Conservation (phyloP, 495 filamentous ascomycete species). For the Aspergillus affinis region DNA sequence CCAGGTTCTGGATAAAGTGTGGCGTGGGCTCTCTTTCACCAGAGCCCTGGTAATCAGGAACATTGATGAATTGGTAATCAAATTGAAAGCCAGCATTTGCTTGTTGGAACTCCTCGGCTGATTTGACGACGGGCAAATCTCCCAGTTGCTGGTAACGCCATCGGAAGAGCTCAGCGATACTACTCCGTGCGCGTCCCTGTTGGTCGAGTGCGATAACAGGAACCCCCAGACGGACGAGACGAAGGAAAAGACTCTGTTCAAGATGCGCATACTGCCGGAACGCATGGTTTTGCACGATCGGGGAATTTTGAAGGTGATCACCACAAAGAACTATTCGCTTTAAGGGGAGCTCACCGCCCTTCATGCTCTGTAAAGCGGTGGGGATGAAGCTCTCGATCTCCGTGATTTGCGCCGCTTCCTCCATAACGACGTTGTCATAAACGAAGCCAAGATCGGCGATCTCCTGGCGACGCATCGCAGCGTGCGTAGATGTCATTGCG, state of each 20-base stretch:
- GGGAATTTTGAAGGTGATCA: slow-evolving; percentile 95
- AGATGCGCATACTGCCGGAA: slow-evolving; percentile 95
- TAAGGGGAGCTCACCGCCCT: slow-evolving; percentile 68
- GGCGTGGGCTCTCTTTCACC: slow-evolving; percentile 91
- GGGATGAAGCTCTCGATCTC: slow-evolving; percentile 98
- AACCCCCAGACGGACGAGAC: slow-evolving; percentile 85
- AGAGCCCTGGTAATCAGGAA: slow-evolving; percentile 86
- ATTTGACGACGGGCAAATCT: slow-evolving; percentile 73
- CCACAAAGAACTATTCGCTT: slow-evolving; percentile 91
- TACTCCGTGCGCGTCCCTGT: slow-evolving; percentile 84
- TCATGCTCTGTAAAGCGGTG: slow-evolving; percentile 77
- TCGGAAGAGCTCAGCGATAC: slow-evolving; percentile 84
- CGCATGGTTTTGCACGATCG: slow-evolving; percentile 93
- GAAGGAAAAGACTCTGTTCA: slow-evolving; percentile 91
- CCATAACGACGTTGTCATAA: slow-evolving; percentile 98
- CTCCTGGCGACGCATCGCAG: slow-evolving; percentile 93
- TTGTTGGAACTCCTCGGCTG: slow-evolving; percentile 65
- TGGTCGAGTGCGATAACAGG: slow-evolving; percentile 87
- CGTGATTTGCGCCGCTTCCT: slow-evolving; percentile 97
- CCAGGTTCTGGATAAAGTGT: slow-evolving; percentile 96
- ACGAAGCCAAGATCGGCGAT: slow-evolving; percentile 91
- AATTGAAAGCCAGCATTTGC: slow-evolving; percentile 92
- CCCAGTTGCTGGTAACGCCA: slow-evolving; percentile 88
- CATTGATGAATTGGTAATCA: slow-evolving; percentile 97
- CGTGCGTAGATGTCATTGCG: slow-evolving; percentile 98